Base-by-base conservation (phyloP, 768 basidiomycete genomes). In the Pisolithus microcarpus region DNA sequence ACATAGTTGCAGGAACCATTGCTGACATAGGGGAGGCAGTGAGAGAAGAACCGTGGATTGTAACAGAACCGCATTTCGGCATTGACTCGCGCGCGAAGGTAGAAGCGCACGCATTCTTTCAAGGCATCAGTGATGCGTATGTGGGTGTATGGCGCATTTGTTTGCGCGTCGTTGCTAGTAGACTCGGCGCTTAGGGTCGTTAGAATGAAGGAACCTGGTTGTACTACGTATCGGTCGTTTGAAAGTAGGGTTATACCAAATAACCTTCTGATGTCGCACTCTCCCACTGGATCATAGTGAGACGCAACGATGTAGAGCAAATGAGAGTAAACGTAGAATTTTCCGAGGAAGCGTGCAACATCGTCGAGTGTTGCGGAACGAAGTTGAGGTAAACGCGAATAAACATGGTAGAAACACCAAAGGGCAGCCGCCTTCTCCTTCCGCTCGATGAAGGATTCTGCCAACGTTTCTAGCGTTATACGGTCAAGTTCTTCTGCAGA, bases 361-460 rank as follows among this genome's bases (percentile, higher is more conserved):
- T 64, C 62, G 10, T 50, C 36, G 2, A 66, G 59, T 0, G 52
- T 57, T 19, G 63, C 51, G 4, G 59, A 56, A 10, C 56, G 54
- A 16, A 73, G 58, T 4, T 44, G 46, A 7, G 67, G 65, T 5
- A 64, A 56, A 9, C 50, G 49, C 9, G 55, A 48, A 54, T 75
- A 78, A 39, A 64, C 57, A 49, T 73, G 70, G 52, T 79, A 73
- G 10, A 78, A 56, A 47, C 75, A 75, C 5, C 79, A 63, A 0
- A 77, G 54, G 10, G 73, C 72, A 0, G 73, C 69, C 7, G 68
- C 53, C 1, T 37, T 7, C 28, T 70, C 69, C 1, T 61, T 52
- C 3, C 51, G 39, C 23, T 49, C 16, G 23, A 58, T 48, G 52
- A 79, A 75, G 11, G 36, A 42, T 6, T 39, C n/a, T 0, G 61